phyloP scores from a whole-genome alignment of 352 stramenopile genomes.

The Saprolegnia diclina region DNA sequence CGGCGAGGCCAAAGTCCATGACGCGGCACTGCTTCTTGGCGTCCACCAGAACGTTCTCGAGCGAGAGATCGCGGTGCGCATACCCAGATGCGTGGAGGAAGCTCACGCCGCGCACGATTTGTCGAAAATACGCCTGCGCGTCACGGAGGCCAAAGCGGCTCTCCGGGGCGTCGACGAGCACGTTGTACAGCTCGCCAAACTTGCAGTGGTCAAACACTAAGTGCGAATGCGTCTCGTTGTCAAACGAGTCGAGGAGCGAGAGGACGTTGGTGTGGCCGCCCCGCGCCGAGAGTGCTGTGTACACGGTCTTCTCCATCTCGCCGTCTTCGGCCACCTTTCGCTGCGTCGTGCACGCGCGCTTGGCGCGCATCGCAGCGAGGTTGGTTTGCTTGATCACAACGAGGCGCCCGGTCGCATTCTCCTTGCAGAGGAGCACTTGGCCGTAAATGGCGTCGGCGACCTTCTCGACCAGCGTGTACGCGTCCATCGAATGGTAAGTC shows the following conservation, averaged over 20 bases:
- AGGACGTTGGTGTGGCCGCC: constrained; percentile 15
- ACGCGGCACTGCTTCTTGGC: constrained; percentile 25
- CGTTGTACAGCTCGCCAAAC: constrained; percentile 16
- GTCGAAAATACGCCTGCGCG: constrained; percentile 32
- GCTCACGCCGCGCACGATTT: constrained; percentile 24
- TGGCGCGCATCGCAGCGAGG: background rate
- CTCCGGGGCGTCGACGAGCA: background rate
- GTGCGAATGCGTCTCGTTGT: constrained; percentile 21
- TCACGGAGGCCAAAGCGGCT: background rate
- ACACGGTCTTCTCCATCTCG: constrained; percentile 4
- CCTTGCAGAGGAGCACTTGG: constrained; percentile 29
- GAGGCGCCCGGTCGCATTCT: constrained; percentile 1
- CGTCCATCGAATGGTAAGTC: constrained; percentile 38
- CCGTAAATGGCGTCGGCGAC: constrained; percentile 16
- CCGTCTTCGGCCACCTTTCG: background rate
- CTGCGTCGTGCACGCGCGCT: background rate
- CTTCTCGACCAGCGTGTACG: constrained; percentile 74
- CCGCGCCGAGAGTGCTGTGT: constrained; percentile 21
- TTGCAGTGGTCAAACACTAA: constrained; percentile 26
- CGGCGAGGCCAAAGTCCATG: constrained; percentile 29
- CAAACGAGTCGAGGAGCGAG: constrained; percentile 28
- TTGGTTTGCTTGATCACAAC: constrained; percentile 2
- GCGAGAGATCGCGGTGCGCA: constrained; percentile 29
- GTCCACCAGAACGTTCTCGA: constrained; percentile 29
- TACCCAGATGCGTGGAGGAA: constrained; percentile 26